Base-by-base conservation (phyloP, 305 asterid genomes). In the Fraxinus greggii region DNA sequence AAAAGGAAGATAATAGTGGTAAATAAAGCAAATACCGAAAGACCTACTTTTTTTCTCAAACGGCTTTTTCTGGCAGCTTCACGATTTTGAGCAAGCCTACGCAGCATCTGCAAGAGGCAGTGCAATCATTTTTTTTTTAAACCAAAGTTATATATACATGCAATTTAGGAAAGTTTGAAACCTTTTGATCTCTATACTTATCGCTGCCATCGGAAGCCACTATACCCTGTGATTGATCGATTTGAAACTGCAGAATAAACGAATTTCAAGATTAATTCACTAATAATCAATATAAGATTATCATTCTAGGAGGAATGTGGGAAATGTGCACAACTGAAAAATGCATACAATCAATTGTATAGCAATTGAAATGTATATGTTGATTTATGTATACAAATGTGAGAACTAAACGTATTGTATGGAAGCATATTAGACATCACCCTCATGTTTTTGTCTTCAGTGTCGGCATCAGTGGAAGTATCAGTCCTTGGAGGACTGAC, bases 31-130 rank as follows among this genome's bases (percentile, higher is more conserved):
- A 40, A 80, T n/a, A 33, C 70, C 26, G 59, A 69, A 59, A 75
- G 10, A 72, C 86, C 42, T 83, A 89, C 99, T 79, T 97, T 97
- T 87, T 97, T 97, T 76, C 99, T 89, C 89, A 97, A 88, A 79
- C 98, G 97, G 87, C 99, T 97, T 88, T 97, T 97, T 73, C 98
- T 86, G 72, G 99, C 98, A 77, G 99, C 98, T 92, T 97, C 99
- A 33, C 98, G 98, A 88, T 97, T 97, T 91, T 97, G 99, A 81
- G 99, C 99, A 86, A 97, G 99, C 87, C 99, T 90, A 70, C 98
- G 99, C 79, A 94, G 96, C 78, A 96, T 92, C 99, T 97, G 96
- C 88, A 80, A 81, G 81, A 72, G 78, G 75, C 29, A 33, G 72
- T n/a, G 21, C 38, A 77, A 54, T 54, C 26, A n/a, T 54, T 78